These are phyloP conservation scores for Flaveria ramosissima DNA, from an alignment of 129 eudicot species.

Conservation along the genomic window DNA sequence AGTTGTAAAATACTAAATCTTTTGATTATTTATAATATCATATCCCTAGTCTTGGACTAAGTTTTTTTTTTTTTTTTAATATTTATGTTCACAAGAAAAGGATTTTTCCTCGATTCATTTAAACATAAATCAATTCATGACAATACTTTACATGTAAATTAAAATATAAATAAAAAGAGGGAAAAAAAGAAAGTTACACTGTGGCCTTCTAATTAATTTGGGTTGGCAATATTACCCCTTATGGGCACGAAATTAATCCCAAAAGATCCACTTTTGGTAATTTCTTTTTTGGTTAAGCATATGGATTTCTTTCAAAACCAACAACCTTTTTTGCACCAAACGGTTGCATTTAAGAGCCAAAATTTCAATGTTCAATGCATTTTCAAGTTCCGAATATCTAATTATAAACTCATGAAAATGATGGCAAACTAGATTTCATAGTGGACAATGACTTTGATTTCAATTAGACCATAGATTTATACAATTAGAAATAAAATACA, in stretches of 20 bases:
- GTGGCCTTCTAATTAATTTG: constrained; percentile 20
- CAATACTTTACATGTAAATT: constrained; percentile 13
- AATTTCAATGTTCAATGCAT: constrained; percentile 15
- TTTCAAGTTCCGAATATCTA: constrained; percentile 12
- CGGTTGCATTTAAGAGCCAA: constrained; percentile 13
- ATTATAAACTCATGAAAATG: constrained; percentile 23
- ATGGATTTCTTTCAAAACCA: constrained; percentile 30
- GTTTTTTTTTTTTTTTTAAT: background rate
- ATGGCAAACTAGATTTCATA: constrained; percentile 23
- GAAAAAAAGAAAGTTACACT: constrained; percentile 29
- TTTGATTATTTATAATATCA: too few species aligned
- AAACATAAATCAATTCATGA: too few species aligned
- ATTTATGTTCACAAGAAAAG: too few species aligned
- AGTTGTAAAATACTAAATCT: too few species aligned
- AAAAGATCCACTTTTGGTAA: constrained; percentile 18
- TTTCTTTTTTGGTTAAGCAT: constrained; percentile 23
- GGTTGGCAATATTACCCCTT: constrained; percentile 32
- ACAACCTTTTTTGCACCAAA: constrained; percentile 12
- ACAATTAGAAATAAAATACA: background rate
- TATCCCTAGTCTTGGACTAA: too few species aligned
- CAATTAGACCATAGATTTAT: constrained; percentile 13
- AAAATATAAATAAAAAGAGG: background rate
- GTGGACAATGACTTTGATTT: constrained; percentile 23
- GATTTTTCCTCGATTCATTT: background rate
- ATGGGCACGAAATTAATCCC: constrained; percentile 13